These are phyloP conservation scores for Monosporozyma aquatica DNA, from an alignment of 805 yeast genomes.

Conservation along the genomic window DNA sequence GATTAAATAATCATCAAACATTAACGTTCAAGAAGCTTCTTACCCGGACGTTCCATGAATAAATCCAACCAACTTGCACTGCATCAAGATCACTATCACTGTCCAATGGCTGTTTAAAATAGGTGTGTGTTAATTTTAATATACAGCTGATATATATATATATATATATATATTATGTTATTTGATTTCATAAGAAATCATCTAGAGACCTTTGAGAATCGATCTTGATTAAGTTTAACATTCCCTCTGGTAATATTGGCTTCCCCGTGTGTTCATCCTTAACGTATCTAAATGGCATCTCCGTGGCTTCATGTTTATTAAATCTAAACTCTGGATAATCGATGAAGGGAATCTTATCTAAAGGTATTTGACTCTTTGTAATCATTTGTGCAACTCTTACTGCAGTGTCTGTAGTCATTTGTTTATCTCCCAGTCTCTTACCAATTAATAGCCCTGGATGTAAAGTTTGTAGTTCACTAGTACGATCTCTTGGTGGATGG, in stretches of 20 bases:
- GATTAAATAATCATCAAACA: neutral
- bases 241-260: constrained; percentile 88
- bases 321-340: constrained; percentile 93
- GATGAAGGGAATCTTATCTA: constrained; percentile 71
- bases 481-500: constrained; percentile 85
- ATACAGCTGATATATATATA: too few relatives aligned
- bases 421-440: constrained; percentile 75
- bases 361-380: constrained; percentile 44
- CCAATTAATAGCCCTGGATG: constrained; percentile 67
- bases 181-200: constrained; percentile 43
- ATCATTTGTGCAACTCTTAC: constrained; percentile 83
- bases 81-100: too few relatives aligned
- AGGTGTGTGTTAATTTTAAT: too few relatives aligned
- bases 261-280: constrained; percentile 42
- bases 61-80: too few relatives aligned
- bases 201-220: constrained; percentile 81
- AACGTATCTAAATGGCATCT: constrained; percentile 94
- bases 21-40: neutral
- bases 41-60: too few relatives aligned
- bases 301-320: constrained; percentile 82
- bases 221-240: constrained; percentile 74
- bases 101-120: too few relatives aligned
- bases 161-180: neutral
- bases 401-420: constrained; percentile 98
- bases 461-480: constrained; percentile 73